Percentiles rank a stretch among this genome's conserved stretches.
These are phyloP conservation scores for Penicillium pancosmium DNA, from an alignment of 495 filamentous ascomycete species.

Conservation along the genomic window DNA sequence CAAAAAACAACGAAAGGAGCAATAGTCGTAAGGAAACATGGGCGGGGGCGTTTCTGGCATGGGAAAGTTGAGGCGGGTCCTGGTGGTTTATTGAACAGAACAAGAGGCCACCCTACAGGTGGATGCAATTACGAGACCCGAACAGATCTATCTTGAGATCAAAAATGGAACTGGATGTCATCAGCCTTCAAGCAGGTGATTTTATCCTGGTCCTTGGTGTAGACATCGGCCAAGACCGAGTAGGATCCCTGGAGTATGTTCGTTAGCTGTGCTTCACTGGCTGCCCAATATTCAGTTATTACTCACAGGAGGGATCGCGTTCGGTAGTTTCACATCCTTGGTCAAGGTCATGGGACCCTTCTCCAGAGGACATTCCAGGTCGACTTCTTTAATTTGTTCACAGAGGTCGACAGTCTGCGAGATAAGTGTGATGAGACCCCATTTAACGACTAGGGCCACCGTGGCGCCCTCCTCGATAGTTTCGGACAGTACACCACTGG, in stretches of 20 bases:
- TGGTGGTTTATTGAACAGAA: slow-evolving; percentile 7
- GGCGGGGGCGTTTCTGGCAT: slow-evolving; percentile 15
- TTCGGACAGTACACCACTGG: slow-evolving; percentile 69
- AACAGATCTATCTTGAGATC: background rate
- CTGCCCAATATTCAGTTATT: background rate
- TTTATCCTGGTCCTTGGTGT: slow-evolving; percentile 62
- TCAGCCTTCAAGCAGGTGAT: slow-evolving; percentile 82
- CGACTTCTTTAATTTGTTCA: slow-evolving; percentile 83
- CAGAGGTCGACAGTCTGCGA: slow-evolving; percentile 79
- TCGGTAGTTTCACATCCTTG: slow-evolving; percentile 84
- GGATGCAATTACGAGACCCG: slow-evolving; percentile 15
- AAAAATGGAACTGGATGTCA: slow-evolving; percentile 39
- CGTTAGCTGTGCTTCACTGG: background rate
- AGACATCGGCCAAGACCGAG: slow-evolving; percentile 83
- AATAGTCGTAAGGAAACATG: slow-evolving; percentile 27
- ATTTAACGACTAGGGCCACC: slow-evolving; percentile 85
- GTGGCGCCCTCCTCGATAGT: slow-evolving; percentile 74
- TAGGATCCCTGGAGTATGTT: slow-evolving; percentile 71
- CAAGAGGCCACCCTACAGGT: slow-evolving; percentile 16
- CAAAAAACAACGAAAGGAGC: slow-evolving; percentile 9
- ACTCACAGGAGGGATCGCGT: slow-evolving; percentile 86
- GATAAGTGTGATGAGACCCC: slow-evolving; percentile 84
- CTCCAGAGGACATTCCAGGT: slow-evolving; percentile 85
- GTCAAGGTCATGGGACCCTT: slow-evolving; percentile 69
- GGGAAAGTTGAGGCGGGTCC: slow-evolving; percentile 2